These are phyloP conservation scores for Abrus pulchellus DNA, from an alignment of 306 rosid species.

Conservation along the genomic window DNA sequence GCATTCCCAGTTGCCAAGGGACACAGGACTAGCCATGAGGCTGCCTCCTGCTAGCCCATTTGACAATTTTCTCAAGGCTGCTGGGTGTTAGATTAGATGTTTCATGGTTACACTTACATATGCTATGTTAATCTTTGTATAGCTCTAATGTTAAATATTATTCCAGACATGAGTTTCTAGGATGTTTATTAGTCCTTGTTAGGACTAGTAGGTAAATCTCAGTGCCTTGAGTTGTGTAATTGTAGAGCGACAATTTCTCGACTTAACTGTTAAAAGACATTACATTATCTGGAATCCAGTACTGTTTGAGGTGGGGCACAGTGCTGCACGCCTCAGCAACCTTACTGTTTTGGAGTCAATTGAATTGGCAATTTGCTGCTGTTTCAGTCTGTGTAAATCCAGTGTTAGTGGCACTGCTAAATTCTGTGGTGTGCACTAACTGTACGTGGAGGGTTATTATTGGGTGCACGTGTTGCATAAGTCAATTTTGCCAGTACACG, in stretches of 20 bases:
- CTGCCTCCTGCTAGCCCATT: constrained; percentile 98
- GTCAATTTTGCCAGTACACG: neutral
- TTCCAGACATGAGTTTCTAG: constrained; percentile 20
- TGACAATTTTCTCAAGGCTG: constrained; percentile 97
- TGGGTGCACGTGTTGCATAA: constrained; percentile 15
- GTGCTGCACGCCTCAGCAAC: neutral
- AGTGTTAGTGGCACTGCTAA: neutral
- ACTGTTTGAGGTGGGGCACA: constrained; percentile 22
- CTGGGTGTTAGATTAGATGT: constrained; percentile 70
- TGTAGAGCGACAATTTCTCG: constrained; percentile 20
- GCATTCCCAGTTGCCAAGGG: constrained; percentile 48
- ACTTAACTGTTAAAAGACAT: constrained; percentile 13
- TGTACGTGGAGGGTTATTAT: neutral
- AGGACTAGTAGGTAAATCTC: constrained; percentile 28
- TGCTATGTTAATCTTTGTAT: constrained; percentile 39
- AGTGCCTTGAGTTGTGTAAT: constrained; percentile 1
- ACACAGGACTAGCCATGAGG: constrained; percentile 74
- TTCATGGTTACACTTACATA: neutral
- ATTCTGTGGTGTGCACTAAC: constrained; percentile 17
- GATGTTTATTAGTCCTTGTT: constrained; percentile 35
- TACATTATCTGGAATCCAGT: neutral
- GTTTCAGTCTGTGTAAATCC: neutral
- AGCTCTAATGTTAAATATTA: constrained; percentile 39
- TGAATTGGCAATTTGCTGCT: neutral
- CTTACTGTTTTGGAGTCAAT: constrained; percentile 47